Percentiles rank a stretch among this genome's conserved stretches.
phyloP scores from a whole-genome alignment of 257 asterid genomes.

The Nicotiana obtusifolia region DNA sequence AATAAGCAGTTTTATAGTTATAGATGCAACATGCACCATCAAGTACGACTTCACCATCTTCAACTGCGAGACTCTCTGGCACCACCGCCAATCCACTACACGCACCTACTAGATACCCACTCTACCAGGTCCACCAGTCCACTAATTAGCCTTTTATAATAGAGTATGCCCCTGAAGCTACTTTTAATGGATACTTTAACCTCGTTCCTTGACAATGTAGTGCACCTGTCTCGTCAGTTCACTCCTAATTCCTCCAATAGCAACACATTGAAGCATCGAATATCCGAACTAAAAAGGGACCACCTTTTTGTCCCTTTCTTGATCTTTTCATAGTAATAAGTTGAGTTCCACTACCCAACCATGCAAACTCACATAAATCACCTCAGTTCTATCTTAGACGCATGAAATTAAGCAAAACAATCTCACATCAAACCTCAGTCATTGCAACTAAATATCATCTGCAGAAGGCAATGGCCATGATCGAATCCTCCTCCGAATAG shows the following conservation, averaged over 20 bases:
- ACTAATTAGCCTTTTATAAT: neutral
- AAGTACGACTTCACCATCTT: neutral
- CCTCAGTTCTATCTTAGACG: neutral
- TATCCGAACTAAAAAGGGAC: neutral
- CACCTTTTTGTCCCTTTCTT: neutral
- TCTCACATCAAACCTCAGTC: neutral
- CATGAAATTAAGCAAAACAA: neutral
- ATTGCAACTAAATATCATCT: neutral
- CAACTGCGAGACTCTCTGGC: neutral
- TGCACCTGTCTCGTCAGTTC: neutral
- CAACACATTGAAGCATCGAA: neutral
- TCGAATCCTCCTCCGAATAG: neutral
- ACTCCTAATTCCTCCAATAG: neutral
- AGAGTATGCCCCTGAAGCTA: neutral
- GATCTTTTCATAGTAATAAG: neutral
- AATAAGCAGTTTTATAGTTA: neutral
- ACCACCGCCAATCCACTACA: neutral
- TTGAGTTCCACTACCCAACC: neutral
- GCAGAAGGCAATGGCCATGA: neutral
- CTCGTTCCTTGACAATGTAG: neutral
- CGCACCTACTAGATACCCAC: neutral
- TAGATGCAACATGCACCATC: neutral
- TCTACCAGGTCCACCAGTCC: neutral
- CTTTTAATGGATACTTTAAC: neutral
- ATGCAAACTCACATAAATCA: neutral